Evolutionary conservation across 75 land plant genomes (phyloP), one percentile per base, ranked within the genome.

Genomic region (Pinus tabuliformis): DNA sequence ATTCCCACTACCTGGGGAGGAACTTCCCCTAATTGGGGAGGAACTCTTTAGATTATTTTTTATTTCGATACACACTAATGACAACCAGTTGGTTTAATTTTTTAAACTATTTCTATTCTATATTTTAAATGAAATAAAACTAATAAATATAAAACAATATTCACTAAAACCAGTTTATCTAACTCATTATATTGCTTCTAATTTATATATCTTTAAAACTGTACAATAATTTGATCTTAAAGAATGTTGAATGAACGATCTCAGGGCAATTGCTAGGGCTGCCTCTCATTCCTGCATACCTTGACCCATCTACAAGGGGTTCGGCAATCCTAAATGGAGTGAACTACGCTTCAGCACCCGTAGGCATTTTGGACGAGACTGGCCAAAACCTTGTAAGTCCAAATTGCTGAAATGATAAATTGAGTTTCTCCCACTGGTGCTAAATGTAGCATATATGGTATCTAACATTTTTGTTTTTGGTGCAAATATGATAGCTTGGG

Each of bases 291-390:
- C 91, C 90, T 70, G 71, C 93, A 13, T 92, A 86, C 68, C 74
- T 89, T 33, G 76, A 80, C 81, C 88, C 89, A 0, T 66, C 28
- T 1, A 77, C 91, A 5, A 63, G 49, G 24, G 95, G 90, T 37
- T 49, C 61, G 0, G 77, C 79, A 60, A 61, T 90, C 3, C 82
- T 91, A 5, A 49, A 73, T 12, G 95, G 95, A 49, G 87, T 92
- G 6, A 95, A 95, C 76, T 95, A 92, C 81, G 98, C 98, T 64
- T 95, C 98, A 2, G 98, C 91, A 33, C 93, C 93, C 17, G 98
- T 77, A 18, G 98, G 95, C 30, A 30, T 30, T 30, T 80, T 95
- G 8, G 95, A 92, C 61, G 85, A 81, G 49, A 62, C 89, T 36
- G 98, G 98, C 73, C 81, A 71, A 62, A 77, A 70, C 77, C 84